Base-by-base conservation (phyloP, 805 yeast genomes). In the Saccharomycopsis lassenensis region DNA sequence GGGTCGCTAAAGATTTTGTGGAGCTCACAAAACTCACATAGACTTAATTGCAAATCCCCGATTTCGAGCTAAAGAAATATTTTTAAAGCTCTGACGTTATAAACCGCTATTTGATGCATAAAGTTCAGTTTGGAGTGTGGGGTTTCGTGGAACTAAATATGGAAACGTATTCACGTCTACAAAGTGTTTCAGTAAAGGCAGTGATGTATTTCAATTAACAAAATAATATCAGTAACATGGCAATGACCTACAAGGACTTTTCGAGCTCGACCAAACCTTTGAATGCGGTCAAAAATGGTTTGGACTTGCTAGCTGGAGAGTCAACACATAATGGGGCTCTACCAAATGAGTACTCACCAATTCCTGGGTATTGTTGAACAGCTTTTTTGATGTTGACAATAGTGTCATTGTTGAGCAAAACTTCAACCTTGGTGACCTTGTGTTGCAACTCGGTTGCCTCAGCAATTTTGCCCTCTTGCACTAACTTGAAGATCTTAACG, bases 361-460 rank as follows among this genome's bases (percentile, higher is more conserved):
- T 33, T 48, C 74, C 56, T 47, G 57, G 46, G 44, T 54, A 44
- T 46, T 47, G 25, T 29, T 49, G 47, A 36, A 67, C 58, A 19
- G 59, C 60, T 46, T 61, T 62, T 51, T 69, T 70, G 45, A 67
- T 58, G 22, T 74, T 72, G 36, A 67, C 54, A 20, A 69, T 67
- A 18, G 69, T 70, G 33, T 53, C 52, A 29, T 51, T 52, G 23
- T 55, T 65, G 27, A 67, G 62, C 31, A 64, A 50, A 36, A 59
- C 65, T 45, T 70, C 76, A 19, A 63, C 72, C 42, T 65, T 57
- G 7, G 70, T 57, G 20, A 60, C 63, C 21, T 55, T 44, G 36
- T 53, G 50, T 50, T 70, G 76, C 29, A 68, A 46, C 32, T 52
- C 48, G 41, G 52, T 57, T 11, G 74, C 75, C 41, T 54, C 61